Evolutionary conservation across 208 protist genomes (phyloP), one percentile per base, ranked within the genome.

Genomic region (Leishmania guyanensis): DNA sequence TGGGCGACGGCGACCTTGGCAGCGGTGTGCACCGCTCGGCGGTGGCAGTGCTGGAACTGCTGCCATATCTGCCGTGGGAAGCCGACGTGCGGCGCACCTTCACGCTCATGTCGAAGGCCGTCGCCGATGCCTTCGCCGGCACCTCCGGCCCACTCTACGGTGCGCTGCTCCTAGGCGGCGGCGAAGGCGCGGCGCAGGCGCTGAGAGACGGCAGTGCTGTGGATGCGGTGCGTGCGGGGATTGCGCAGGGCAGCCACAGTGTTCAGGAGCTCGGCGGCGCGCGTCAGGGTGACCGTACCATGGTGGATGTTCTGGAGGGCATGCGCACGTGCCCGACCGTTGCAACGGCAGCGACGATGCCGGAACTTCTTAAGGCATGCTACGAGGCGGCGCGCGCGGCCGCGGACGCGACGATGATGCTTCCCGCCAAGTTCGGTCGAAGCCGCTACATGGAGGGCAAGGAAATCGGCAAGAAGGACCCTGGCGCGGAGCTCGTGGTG

Each of bases 131-230:
- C 26, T 94, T 79, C 68, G 91, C 84, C 51, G 89, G 91, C 39
- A 91, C 89, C 56, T 94, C 91, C 2, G 91, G 91, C 8, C 91
- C 91, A 29, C 88, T 94, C 53, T 93, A 90, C 79, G 91, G 89
- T 50, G 88, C 91, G 16, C 86, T 94, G 56, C 85, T 94, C 22
- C 77, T 93, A 26, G 85, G 78, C 66, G 88, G 84, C 5, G 88
- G 85, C 22, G 29, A 39, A 9, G 88, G 79, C 3, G 90, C 82
- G 17, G 64, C 50, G 43, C 46, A 74, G n/a, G 87, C 62, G 10
- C 79, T 90, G 51, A 72, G 36, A 36, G 69, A 29, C 39, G 50
- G 36, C 4, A 48, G 33, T 51, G 82, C 50, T 16, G 80, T 85
- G 43, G 82, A 85, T 5, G 82, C 85, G 22, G 76, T 94, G 46